Evolutionary conservation across 2,329 filamentous ascomycete species (phyloP).

Genomic region (Diaporthe citriasiana): DNA sequence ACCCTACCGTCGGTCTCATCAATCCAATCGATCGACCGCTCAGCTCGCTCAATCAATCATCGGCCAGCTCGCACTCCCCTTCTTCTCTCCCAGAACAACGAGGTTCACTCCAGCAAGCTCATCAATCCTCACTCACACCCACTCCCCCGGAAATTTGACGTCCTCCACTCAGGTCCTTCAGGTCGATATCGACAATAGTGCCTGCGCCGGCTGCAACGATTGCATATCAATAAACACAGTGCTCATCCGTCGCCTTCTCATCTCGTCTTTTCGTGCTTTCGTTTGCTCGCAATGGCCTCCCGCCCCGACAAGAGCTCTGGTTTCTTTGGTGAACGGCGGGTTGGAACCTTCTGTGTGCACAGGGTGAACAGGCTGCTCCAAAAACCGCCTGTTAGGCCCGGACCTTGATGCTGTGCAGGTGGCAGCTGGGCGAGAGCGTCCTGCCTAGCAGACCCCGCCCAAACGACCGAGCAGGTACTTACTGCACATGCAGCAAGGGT

Average conservation of each 20-base stretch:
- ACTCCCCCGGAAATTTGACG: background rate
- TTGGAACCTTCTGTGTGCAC: background rate
- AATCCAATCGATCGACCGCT: slow-evolving; percentile 19
- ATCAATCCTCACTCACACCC: slow-evolving; percentile 6
- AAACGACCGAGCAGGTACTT: background rate
- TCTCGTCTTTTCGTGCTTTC: background rate
- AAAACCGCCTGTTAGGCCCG: slow-evolving; percentile 5
- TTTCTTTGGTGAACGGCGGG: slow-evolving; percentile 11
- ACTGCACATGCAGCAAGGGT: slow-evolving; percentile 28
- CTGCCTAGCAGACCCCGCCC: slow-evolving; percentile 33
- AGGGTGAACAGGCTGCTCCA: background rate
- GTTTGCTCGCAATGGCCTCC: slow-evolving; percentile 22
- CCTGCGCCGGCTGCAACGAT: slow-evolving; percentile 1
- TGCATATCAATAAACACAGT: background rate
- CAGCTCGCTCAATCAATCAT: slow-evolving; percentile 10
- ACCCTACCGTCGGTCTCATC: background rate
- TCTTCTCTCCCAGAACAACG: slow-evolving; percentile 24
- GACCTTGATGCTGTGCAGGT: slow-evolving; percentile 1
- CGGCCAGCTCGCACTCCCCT: slow-evolving; percentile 9
- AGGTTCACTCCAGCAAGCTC: slow-evolving; percentile 9
- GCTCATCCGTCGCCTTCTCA: background rate
- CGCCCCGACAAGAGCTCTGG: background rate
- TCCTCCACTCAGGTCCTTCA: background rate
- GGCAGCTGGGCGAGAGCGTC: background rate
- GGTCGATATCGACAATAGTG: background rate